Evolutionary conservation across 352 stramenopile genomes (phyloP).

Genomic region (Thraustochytrium sp.): DNA sequence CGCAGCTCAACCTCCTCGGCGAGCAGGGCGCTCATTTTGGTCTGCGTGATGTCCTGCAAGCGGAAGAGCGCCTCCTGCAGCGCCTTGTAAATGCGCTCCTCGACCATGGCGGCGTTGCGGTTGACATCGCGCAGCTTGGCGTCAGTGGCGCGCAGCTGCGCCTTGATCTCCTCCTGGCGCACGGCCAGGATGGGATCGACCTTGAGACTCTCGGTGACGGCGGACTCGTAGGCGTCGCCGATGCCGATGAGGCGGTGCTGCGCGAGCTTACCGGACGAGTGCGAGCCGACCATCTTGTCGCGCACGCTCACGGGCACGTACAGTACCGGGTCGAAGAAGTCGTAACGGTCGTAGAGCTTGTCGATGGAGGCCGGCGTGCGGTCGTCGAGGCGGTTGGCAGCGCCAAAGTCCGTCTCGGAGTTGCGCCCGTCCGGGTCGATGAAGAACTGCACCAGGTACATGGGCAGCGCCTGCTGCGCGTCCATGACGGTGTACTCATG

Average conservation of each 20-base stretch:
- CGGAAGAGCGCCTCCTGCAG: constrained; percentile 45
- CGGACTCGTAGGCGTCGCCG: constrained; percentile 44
- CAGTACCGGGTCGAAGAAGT: constrained; percentile 43
- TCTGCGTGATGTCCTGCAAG: constrained; percentile 43
- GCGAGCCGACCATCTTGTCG: constrained; percentile 39
- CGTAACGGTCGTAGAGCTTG: constrained; percentile 22
- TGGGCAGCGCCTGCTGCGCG: constrained; percentile 41
- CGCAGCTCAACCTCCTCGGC: constrained; percentile 48
- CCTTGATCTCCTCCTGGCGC: constrained; percentile 43
- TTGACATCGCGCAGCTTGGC: constrained; percentile 45
- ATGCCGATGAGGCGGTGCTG: constrained; percentile 40
- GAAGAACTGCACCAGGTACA: constrained; percentile 50
- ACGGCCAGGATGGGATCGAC: constrained; percentile 42
- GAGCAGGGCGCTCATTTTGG: constrained; percentile 43
- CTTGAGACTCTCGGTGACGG: constrained; percentile 12
- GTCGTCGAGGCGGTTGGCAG: constrained; percentile 4
- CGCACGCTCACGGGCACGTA: constrained; percentile 35
- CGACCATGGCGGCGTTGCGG: constrained; percentile 43
- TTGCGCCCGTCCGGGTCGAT: constrained; percentile 19
- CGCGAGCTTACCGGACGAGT: constrained; percentile 22
- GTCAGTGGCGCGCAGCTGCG: constrained; percentile 28
- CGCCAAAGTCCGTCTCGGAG: constrained; percentile 35
- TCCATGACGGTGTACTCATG: constrained; percentile 47
- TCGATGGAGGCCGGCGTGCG: not conserved
- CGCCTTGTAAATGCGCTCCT: constrained; percentile 42